Evolutionary conservation across 345 rosid species (phyloP), one percentile per base, ranked within the genome.

Genomic region (Adansonia digitata): DNA sequence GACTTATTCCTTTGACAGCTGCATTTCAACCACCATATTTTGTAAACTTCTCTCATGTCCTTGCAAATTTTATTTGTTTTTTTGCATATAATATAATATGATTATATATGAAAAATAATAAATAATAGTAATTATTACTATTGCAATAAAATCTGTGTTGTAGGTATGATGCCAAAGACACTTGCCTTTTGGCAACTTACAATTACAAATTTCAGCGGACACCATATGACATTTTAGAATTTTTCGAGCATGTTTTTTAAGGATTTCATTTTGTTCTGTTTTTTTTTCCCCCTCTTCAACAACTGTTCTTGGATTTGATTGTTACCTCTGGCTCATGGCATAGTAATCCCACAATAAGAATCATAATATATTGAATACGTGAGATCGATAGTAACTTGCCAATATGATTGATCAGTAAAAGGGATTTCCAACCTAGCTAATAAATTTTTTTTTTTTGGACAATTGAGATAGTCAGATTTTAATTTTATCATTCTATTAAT

Each of bases 1-100:
- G 37, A 37, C n/a, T 59, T 29, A 45, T 60, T 45, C 69, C 76
- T 60, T 60, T 45, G 76, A 43, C 20, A 60, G 56, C 29, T 73
- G 59, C 69, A 43, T 31, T 61, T 73, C 57, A 73, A 43, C 76
- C 10, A 60, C 76, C 75, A 1, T 57, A 27, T 57, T 6, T 57
- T 57, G 37, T 59, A 26, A 12, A 57, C 35, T 57, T 57, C 35
- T 35, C 35, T 37, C 17, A 20, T 10, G 34, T 71, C 62, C 62
- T 53, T 52, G 20, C 46, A 52, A 49, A 2, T 18, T 52, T n/a
- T 37, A 35, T 71, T 53, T 34, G 37, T 35, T 5, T 24, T 2
- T 46, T 2, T 46, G 12, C 14, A 46, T 53, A 53, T 53, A 11
- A 9, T 0, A n/a, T n/a, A 13, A 2, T 1, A 24, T 24, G 2